Conservation (phyloP, 768 basidiomycete genomes). For the Mycena rosella region DNA sequence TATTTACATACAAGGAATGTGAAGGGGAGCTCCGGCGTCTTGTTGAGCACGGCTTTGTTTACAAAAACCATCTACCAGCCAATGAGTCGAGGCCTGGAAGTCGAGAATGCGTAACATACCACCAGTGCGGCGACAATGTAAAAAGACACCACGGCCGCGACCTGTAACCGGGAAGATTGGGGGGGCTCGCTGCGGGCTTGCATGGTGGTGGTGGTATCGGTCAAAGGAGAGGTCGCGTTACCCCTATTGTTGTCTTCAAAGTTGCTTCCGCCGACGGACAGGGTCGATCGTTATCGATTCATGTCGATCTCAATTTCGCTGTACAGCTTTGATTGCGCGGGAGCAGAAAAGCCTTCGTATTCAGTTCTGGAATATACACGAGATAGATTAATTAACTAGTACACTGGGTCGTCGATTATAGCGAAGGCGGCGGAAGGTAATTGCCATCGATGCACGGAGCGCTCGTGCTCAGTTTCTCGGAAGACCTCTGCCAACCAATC, state of each 20-base stretch:
- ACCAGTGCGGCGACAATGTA: conserved; percentile 68
- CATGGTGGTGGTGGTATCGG: conserved; percentile 15
- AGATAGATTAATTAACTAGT: not conserved
- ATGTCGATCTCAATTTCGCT: not conserved
- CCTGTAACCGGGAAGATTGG: conserved; percentile 45
- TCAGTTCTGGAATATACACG: not conserved
- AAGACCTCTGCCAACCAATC: no score
- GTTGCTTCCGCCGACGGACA: conserved; percentile 1
- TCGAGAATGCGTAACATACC: conserved; percentile 48
- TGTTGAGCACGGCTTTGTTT: conserved; percentile 66
- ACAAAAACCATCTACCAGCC: conserved; percentile 30
- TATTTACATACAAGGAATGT: conserved; percentile 52
- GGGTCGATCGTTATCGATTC: not conserved
- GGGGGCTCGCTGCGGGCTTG: conserved; percentile 25
- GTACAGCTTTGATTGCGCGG: not conserved
- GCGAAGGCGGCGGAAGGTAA: not conserved
- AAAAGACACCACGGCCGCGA: conserved; percentile 63
- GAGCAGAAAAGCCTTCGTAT: no score
- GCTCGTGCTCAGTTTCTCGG: not conserved
- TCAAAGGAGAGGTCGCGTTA: not conserved
- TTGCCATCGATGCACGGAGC: not conserved
- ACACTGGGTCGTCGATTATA: not conserved
- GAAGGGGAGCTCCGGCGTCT: conserved; percentile 60
- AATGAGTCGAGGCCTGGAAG: conserved; percentile 16
- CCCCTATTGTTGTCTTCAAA: not conserved